Conservation (phyloP, 2,329 filamentous ascomycete genomes). For the Ceratocystis eucalypticola region DNA sequence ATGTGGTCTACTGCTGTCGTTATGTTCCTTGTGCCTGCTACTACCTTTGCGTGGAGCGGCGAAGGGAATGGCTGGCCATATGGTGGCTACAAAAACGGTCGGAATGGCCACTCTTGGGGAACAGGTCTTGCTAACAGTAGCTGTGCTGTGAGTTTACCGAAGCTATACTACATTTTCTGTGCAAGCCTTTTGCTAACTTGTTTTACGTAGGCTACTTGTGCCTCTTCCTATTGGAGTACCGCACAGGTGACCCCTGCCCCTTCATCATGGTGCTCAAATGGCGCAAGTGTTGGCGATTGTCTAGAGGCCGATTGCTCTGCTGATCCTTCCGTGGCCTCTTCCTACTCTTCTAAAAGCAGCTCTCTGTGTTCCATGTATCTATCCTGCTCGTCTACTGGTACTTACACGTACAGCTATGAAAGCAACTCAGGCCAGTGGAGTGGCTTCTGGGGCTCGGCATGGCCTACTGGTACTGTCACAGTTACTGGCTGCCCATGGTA, state of each 20-base stretch:
- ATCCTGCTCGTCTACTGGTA: slow-evolving; percentile 21
- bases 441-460: slow-evolving; percentile 19
- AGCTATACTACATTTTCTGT: not conserved
- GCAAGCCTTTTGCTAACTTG: not conserved
- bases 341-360: slow-evolving; percentile 21
- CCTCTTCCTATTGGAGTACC: slow-evolving; percentile 23
- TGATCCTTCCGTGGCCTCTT: slow-evolving; percentile 19
- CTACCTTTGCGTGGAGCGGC: slow-evolving; percentile 13
- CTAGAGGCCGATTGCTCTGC: slow-evolving; percentile 22
- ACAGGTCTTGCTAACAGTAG: slow-evolving; percentile 9
- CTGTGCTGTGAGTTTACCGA: slow-evolving; percentile 19
- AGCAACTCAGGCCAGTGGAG: slow-evolving; percentile 18
- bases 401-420: slow-evolving; percentile 23
- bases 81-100: slow-evolving; percentile 11
- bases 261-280: slow-evolving; percentile 20
- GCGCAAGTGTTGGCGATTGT: slow-evolving; percentile 20
- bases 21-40: slow-evolving; percentile 13
- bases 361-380: slow-evolving; percentile 22
- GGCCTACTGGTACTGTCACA: slow-evolving; percentile 21
- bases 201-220: slow-evolving; percentile 18
- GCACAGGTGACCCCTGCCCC: slow-evolving; percentile 22
- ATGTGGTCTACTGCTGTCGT: slow-evolving; percentile 17
- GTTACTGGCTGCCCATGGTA: slow-evolving; percentile 23
- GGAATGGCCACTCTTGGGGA: slow-evolving; percentile 10
- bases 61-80: slow-evolving; percentile 17